Base-by-base conservation (phyloP, 208 protist genomes). In the Herpetomonas tarakana region DNA sequence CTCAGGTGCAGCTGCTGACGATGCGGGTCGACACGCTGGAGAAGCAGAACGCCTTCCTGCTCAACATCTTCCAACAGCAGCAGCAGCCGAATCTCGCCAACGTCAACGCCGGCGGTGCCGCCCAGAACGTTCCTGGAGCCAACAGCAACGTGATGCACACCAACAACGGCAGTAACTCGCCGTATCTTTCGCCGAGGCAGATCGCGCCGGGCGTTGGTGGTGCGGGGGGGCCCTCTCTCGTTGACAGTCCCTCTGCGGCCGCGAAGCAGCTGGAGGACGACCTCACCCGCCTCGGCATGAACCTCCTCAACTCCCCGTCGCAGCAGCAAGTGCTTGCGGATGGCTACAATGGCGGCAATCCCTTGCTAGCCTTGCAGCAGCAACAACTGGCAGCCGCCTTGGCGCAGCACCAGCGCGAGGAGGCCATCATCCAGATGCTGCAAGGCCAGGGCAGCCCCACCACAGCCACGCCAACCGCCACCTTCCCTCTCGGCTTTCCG, bases 11-110 rank as follows among this genome's bases (percentile, higher is more conserved):
- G 45, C 22, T 74, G 51, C 61, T 82, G 46, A 51, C 61, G 47
- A 64, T 78, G 65, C 75, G 75, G 7, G 70, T 82, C 19, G 75
- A 82, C 22, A 56, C 58, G 27, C 61, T 82, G 29, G 71, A 82
- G 44, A 35, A 58, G 41, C 65, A 78, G 52, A 51, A 73, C 29
- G 38, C 52, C 31, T 64, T 68, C 50, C 51, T 74, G 35, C 59
- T 61, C 14, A 41, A 6, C 6, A 14, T 14, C 35, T 41, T 41
- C 35, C 35, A 41, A 14, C 35, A 41, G 35, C 35, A 18, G 14
- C 35, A 41, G 35, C 6, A 41, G 9, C 35, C 6, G 35, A 41
- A 41, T 14, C 35, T 18, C 9, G 14, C 6, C 35, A 14, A 6
- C 35, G 14, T 18, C 35, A 41, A 41, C 35, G 14, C 9, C 35